These are phyloP conservation scores for Bacterosira constricta DNA, from an alignment of 108 stramenopile species.

Conservation along the genomic window DNA sequence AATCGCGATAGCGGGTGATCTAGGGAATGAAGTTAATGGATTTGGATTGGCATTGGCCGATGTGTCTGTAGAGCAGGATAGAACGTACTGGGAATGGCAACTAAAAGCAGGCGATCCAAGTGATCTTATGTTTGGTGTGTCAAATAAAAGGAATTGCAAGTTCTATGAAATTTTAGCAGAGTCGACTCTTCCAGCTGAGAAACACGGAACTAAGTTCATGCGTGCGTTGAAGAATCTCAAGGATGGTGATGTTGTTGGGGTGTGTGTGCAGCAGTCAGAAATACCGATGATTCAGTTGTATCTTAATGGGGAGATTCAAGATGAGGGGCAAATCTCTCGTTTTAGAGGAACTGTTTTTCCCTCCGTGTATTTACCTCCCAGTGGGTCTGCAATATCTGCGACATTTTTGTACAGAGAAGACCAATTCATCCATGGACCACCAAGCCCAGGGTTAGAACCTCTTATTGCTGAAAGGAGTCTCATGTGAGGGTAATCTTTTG, in stretches of 20 bases:
- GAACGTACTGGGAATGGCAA: constrained; percentile 88
- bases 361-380: constrained; percentile 62
- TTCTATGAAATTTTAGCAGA: constrained; percentile 69
- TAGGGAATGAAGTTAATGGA: constrained; percentile 46
- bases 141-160: constrained; percentile 62
- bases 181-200: constrained; percentile 56
- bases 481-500: no score
- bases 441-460: constrained; percentile 64
- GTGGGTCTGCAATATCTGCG: constrained; percentile 44
- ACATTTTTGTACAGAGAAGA: constrained; percentile 61
- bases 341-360: constrained; percentile 84
- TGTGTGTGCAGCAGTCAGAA: constrained; percentile 84
- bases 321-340: constrained; percentile 64
- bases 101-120: constrained; percentile 35
- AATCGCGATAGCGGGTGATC: constrained; percentile 28
- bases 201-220: constrained; percentile 77
- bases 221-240: constrained; percentile 54
- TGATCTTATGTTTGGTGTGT: constrained; percentile 71
- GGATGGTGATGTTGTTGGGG: constrained; percentile 76
- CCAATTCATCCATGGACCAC: constrained; percentile 60
- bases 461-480: constrained; percentile 79
- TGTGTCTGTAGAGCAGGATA: constrained; percentile 78
- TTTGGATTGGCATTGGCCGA: constrained; percentile 73
- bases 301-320: constrained; percentile 70
- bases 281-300: constrained; percentile 86